Percentiles rank a stretch among this genome's conserved stretches.
These are phyloP conservation scores for Kandelia obovata DNA, from an alignment of 345 rosid genomes.

Conservation along the genomic window DNA sequence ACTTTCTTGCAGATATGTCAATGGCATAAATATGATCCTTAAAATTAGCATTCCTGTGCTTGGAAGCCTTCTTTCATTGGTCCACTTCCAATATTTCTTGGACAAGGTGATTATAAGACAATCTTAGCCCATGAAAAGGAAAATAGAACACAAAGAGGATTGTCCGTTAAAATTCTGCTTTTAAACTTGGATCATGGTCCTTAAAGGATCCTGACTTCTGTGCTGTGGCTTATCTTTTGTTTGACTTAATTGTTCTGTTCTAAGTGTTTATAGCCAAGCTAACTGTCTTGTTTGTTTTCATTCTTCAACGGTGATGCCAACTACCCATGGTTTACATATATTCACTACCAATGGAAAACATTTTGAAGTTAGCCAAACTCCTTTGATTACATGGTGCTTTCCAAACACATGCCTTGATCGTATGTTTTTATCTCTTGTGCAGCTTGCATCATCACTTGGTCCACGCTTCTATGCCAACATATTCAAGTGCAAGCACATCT, in stretches of 20 bases:
- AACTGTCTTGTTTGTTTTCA: not conserved
- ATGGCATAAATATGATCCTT: slow-evolving; percentile 54
- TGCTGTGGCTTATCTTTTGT: not conserved
- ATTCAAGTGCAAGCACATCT: slow-evolving; percentile 93
- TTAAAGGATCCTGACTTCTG: not conserved
- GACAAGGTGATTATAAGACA: slow-evolving; percentile 51
- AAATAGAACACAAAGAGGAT: not conserved
- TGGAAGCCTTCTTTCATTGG: slow-evolving; percentile 62
- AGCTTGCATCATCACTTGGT: slow-evolving; percentile 98
- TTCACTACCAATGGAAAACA: not conserved
- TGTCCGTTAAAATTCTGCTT: not conserved
- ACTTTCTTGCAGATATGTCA: slow-evolving; percentile 63
- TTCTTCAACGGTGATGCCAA: not conserved
- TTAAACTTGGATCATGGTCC: not conserved
- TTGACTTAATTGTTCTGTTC: not conserved
- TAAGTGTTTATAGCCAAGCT: not conserved
- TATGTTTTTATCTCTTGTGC: slow-evolving; percentile 29
- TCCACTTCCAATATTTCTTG: slow-evolving; percentile 74
- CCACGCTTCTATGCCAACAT: slow-evolving; percentile 92
- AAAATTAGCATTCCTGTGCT: slow-evolving; percentile 57
- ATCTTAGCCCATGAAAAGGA: not conserved
- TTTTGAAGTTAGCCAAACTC: slow-evolving; percentile 5
- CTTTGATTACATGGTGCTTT: not conserved
- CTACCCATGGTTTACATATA: too few relatives aligned
- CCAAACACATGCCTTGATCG: slow-evolving; percentile 1